Percentiles rank a stretch among this genome's conserved stretches.
These are phyloP conservation scores for Arthrobotrys sinensis DNA, from an alignment of 2,329 filamentous ascomycete genomes.

Conservation along the genomic window DNA sequence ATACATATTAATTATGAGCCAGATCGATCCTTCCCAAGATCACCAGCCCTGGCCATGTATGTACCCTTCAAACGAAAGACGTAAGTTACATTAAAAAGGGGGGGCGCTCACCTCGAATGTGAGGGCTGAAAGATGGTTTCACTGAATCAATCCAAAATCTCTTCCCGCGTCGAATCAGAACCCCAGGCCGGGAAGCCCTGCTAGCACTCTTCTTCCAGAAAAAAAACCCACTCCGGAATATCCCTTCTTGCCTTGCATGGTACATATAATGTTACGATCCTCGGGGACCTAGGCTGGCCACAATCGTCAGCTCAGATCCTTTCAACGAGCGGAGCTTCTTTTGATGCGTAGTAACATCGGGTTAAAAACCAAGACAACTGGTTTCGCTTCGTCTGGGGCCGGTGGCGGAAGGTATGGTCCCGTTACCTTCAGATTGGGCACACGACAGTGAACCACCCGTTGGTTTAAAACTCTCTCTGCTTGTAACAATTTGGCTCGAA, in stretches of 20 bases:
- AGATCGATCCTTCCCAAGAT: conserved; percentile 2
- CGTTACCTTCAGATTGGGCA: conserved; percentile 4
- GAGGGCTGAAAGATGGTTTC: conserved; percentile 27
- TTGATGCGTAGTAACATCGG: conserved; percentile 9
- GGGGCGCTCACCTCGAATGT: conserved; percentile 9
- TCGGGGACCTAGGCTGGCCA: not conserved
- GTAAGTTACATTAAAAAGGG: conserved; percentile 38
- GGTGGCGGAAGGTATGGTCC: conserved; percentile 43
- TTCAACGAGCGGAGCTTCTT: conserved; percentile 15
- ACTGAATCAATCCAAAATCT: conserved; percentile 21
- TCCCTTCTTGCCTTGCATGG: conserved; percentile 15
- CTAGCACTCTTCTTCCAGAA: conserved; percentile 21
- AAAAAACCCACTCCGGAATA: not conserved
- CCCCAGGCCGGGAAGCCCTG: conserved; percentile 37
- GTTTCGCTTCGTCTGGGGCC: conserved; percentile 49
- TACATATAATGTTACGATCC: not conserved
- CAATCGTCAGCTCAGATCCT: conserved; percentile 9
- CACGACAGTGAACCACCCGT: conserved; percentile 35
- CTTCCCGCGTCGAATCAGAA: conserved; percentile 20
- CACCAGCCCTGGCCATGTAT: not conserved
- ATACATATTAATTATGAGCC: not conserved
- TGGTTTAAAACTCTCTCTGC: not conserved
- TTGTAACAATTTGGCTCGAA: not conserved
- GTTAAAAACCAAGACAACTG: conserved; percentile 18
- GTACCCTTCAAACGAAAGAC: not conserved